Base-by-base conservation (phyloP, 208 protist species). In the Porcisia deanei region DNA sequence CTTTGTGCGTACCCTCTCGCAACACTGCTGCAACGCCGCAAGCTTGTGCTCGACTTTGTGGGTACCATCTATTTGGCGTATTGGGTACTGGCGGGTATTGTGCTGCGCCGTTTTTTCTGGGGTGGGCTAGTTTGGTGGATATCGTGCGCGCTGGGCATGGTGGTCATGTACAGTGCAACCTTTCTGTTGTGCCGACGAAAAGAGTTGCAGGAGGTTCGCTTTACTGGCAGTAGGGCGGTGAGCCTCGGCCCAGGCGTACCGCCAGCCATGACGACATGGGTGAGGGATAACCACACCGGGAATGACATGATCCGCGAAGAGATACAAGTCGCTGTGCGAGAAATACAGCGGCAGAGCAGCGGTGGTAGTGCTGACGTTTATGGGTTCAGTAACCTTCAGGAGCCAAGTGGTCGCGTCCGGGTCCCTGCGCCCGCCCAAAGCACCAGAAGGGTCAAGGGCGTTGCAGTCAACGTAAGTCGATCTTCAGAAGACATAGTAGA, bases 31-130 rank as follows among this genome's bases (percentile, higher is more conserved):
- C 87, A 91, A 66, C 93, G 93, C 12, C 91, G 91, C 53, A 95
- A 95, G 74, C 85, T 95, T 55, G 90, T 93, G 8, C 70, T 89
- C 0, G 93, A 97, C 75, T 97, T 97, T 75, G 81, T 89, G 22
- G 67, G 79, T 34, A 96, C 93, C 77, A 80, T 95, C 22, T 97
- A 96, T 71, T 71, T 64, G 6, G 77, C 86, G 0, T 97, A 97
- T 71, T 86, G 87, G 68, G 12, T 94, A 0, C 39, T 94, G 1
- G 81, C 80, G 22, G 72, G 83, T 53, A 22, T 95, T 39, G 70
- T 84, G 43, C 72, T 85, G 37, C 52, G 69, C 6, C 85, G 82
- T 1, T 30, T 94, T 2, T 66, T 79, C 7, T 81, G 83, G 10
- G 85, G 87, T 8, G 85, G 78, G 1, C 47, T 88, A 49, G 45